A percentile compares a stretch with the other conserved stretches of the same genome.
Evolutionary conservation across 1,284 basidiomycete genomes (phyloP).

Genomic region (Coniferiporia sulphurascens): DNA sequence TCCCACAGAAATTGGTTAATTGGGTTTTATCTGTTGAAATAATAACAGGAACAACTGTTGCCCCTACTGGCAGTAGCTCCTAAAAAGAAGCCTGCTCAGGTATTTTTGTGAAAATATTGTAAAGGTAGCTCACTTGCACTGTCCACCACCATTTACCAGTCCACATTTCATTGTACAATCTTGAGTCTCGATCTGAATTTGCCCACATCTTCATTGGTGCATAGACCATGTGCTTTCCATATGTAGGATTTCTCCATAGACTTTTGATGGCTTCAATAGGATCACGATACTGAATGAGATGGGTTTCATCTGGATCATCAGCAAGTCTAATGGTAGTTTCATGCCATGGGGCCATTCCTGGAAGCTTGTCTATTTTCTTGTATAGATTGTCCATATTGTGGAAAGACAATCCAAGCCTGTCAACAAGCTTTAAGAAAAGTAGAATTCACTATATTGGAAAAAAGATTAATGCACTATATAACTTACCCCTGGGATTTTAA

Average conservation of each 20-base stretch:
- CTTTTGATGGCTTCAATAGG: constrained; percentile 4
- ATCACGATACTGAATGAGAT: constrained; percentile 13
- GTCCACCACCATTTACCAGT: neutral
- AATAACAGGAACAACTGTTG: constrained; percentile 16
- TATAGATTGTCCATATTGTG: constrained; percentile 5
- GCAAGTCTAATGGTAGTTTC: neutral
- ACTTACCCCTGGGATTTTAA: neutral
- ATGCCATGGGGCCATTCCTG: constrained; percentile 6
- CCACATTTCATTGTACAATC: constrained; percentile 4
- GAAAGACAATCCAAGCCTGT: constrained; percentile 5
- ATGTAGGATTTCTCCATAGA: constrained; percentile 7
- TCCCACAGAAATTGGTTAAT: constrained; percentile 19
- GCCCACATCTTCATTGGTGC: neutral
- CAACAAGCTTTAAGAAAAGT: neutral
- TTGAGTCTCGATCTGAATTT: neutral
- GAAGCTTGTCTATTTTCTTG: constrained; percentile 10
- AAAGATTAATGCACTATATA: neutral
- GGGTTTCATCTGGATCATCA: constrained; percentile 7
- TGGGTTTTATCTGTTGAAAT: constrained; percentile 21
- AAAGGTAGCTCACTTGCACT: neutral
- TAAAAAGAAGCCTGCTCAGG: neutral
- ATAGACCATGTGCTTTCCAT: constrained; percentile 8
- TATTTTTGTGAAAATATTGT: neutral
- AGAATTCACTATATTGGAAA: neutral
- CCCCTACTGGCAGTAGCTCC: neutral